Percentiles rank a stretch among this genome's conserved stretches.
Evolutionary conservation across 83 land plant species (phyloP).

Genomic region (Picea abies): DNA sequence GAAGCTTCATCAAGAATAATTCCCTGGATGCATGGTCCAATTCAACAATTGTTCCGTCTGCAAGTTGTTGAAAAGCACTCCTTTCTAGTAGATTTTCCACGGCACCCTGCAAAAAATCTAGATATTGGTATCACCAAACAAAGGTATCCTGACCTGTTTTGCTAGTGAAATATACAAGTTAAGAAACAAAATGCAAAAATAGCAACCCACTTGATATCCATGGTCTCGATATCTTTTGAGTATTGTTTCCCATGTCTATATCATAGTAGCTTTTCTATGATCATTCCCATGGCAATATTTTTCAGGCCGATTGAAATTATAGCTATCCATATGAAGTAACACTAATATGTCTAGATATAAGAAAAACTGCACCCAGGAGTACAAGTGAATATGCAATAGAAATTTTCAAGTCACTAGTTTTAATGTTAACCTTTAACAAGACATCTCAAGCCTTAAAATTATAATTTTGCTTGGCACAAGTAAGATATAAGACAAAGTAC

Average conservation of each 20-base stretch:
- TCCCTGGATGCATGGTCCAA: slow-evolving; percentile 33
- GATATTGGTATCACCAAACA: not conserved
- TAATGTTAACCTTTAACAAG: not conserved
- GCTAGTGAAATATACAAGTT: not conserved
- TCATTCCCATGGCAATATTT: not conserved
- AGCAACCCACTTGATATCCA: not conserved
- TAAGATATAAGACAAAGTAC: not conserved
- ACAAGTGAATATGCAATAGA: no score
- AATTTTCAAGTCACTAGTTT: not conserved
- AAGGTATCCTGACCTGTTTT: not conserved
- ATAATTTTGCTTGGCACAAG: not conserved
- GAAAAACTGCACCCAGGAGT: not conserved
- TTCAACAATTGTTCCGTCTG: slow-evolving; percentile 65
- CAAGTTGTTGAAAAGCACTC: slow-evolving; percentile 53
- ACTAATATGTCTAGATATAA: not conserved
- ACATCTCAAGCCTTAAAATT: not conserved
- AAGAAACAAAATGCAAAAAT: not conserved
- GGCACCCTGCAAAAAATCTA: slow-evolving; percentile 64
- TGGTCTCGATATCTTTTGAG: not conserved
- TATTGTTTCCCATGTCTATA: not conserved
- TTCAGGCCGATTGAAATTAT: not conserved
- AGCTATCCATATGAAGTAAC: not conserved
- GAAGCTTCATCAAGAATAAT: slow-evolving; percentile 21
- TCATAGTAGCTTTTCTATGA: not conserved
- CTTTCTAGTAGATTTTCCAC: slow-evolving; percentile 86